Conservation (phyloP, 2,329 filamentous ascomycete genomes). For the Phaeomoniella chlamydospora region DNA sequence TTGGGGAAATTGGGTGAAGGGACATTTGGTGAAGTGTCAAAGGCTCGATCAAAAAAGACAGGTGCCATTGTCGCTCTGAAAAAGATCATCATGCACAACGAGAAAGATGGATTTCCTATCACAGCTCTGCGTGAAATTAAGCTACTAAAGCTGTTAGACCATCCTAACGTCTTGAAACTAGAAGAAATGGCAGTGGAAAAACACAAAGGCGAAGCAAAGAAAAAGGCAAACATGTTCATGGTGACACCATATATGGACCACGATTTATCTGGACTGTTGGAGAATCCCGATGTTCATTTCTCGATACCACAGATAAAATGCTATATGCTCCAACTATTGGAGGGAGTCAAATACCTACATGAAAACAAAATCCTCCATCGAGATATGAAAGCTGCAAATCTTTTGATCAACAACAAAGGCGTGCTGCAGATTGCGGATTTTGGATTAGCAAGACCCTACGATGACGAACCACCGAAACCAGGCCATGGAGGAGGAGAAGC, state of each 20-base stretch:
- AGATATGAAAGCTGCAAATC: constrained; percentile 97
- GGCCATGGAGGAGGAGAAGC: constrained; percentile 74
- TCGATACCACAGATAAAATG: constrained; percentile 91
- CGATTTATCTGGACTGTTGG: constrained; percentile 89
- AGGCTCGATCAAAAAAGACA: constrained; percentile 62
- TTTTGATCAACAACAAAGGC: constrained; percentile 88
- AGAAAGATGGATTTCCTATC: constrained; percentile 99
- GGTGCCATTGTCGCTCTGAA: constrained; percentile 75
- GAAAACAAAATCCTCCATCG: constrained; percentile 81
- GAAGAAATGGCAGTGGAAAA: constrained; percentile 94
- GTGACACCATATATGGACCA: constrained; percentile 98
- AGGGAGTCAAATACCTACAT: constrained; percentile 82
- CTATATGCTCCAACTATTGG: constrained; percentile 85
- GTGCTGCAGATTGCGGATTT: constrained; percentile 96
- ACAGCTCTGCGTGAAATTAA: constrained; percentile 96
- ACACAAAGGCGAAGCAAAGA: constrained; percentile 58
- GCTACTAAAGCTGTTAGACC: constrained; percentile 85
- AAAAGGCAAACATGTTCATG: constrained; percentile 84
- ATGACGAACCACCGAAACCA: constrained; percentile 62
- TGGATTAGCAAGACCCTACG: constrained; percentile 83
- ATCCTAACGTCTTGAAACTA: constrained; percentile 71
- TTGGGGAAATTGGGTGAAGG: constrained; percentile 61
- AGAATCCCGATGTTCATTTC: constrained; percentile 82
- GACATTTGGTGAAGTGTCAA: constrained; percentile 91
- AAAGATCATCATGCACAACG: constrained; percentile 98